Evolutionary conservation across 495 filamentous ascomycete species (phyloP).

Genomic region (Talaromyces trachyspermus): DNA sequence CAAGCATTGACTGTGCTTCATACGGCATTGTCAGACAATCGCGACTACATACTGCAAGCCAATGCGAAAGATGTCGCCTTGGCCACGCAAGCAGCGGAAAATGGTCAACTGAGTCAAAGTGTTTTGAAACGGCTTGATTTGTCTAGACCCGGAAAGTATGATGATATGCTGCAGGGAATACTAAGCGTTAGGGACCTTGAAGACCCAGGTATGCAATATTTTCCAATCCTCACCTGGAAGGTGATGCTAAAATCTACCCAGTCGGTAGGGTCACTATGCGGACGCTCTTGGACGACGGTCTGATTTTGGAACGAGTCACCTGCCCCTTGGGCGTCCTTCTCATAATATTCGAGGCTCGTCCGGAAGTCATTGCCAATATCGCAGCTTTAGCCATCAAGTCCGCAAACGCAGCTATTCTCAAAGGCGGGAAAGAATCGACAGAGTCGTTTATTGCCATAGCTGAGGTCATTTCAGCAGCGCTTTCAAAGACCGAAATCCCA

Average conservation of each 20-base stretch:
- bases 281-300: slow-evolving; percentile 81
- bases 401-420: slow-evolving; percentile 93
- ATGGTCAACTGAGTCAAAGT: slow-evolving; percentile 71
- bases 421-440: slow-evolving; percentile 94
- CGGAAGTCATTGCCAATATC: slow-evolving; percentile 98
- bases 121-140: slow-evolving; percentile 89
- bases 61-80: slow-evolving; percentile 73
- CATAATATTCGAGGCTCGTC: slow-evolving; percentile 96
- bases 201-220: slow-evolving; percentile 65
- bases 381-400: slow-evolving; percentile 96
- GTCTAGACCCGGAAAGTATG: slow-evolving; percentile 79
- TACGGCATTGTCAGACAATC: slow-evolving; percentile 56
- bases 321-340: slow-evolving; percentile 94
- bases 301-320: slow-evolving; percentile 76
- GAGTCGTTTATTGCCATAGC: slow-evolving; percentile 90
- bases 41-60: slow-evolving; percentile 70
- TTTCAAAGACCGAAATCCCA: slow-evolving; percentile 71
- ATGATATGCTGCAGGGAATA: slow-evolving; percentile 96
- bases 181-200: slow-evolving; percentile 77
- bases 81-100: slow-evolving; percentile 62
- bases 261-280: slow-evolving; percentile 79
- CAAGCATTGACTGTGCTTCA: slow-evolving; percentile 78
- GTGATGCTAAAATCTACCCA: slow-evolving; percentile 25
- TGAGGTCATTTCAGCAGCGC: slow-evolving; percentile 70
- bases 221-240: neutral